Evolutionary conservation across 1,139 yeast genomes (phyloP).

Genomic region (Lodderomyces metapsilosis): DNA sequence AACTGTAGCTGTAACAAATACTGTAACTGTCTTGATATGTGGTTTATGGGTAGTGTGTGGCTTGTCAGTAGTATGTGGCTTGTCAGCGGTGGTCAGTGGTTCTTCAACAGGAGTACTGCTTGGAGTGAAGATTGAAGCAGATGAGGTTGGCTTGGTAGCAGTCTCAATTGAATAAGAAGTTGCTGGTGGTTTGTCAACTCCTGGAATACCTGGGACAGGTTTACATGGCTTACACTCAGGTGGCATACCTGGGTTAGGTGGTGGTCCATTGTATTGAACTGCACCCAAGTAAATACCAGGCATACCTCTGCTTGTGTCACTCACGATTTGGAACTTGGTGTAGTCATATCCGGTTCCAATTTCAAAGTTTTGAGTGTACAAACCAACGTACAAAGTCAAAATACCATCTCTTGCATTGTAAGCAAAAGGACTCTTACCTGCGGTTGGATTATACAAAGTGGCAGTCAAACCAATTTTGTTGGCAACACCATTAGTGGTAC

Average conservation of each 20-base stretch:
- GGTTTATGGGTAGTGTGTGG: not conserved
- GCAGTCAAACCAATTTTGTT: conserved; percentile 10
- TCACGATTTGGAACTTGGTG: too few species aligned
- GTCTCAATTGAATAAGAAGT: not conserved
- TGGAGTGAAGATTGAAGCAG: not conserved
- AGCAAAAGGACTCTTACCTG: conserved; percentile 2
- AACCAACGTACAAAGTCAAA: not conserved
- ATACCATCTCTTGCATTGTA: conserved; percentile 21
- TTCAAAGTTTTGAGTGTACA: conserved; percentile 16
- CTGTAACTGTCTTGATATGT: not conserved
- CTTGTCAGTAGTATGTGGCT: not conserved
- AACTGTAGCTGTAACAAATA: not conserved
- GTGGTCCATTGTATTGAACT: conserved; percentile 9
- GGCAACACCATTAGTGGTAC: conserved; percentile 3
- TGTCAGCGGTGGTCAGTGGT: too few species aligned
- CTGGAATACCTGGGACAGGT: conserved; percentile 16
- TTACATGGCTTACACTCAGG: conserved; percentile 9
- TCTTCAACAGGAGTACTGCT: too few species aligned
- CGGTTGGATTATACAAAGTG: not conserved
- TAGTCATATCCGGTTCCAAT: too few species aligned
- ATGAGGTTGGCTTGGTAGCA: not conserved
- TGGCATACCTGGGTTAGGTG: conserved; percentile 12
- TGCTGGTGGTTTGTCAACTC: conserved; percentile 5
- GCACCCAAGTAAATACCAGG: too few species aligned
- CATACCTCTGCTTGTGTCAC: too few species aligned